Conservation (phyloP, 2,329 filamentous ascomycete genomes). For the Alternaria arbusti region DNA sequence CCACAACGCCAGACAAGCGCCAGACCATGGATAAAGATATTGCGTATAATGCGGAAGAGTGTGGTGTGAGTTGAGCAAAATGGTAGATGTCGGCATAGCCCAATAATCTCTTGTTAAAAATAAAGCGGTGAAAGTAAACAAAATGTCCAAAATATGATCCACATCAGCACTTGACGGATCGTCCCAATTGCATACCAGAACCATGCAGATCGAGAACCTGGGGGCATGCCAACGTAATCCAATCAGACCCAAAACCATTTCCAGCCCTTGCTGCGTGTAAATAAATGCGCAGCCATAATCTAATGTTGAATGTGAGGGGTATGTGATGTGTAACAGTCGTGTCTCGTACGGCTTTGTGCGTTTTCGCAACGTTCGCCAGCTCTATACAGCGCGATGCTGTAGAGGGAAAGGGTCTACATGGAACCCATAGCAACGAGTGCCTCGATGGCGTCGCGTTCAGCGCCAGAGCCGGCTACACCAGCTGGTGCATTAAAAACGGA, state of each 20-base stretch:
- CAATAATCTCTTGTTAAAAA: conserved; percentile 1
- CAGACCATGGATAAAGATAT: neutral
- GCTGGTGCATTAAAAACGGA: conserved; percentile 34
- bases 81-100: neutral
- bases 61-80: neutral
- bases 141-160: conserved; percentile 33
- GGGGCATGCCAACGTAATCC: conserved; percentile 31
- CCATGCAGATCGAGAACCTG: conserved; percentile 20
- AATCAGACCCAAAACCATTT: conserved; percentile 8
- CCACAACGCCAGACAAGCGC: neutral
- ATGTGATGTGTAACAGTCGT: neutral
- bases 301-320: conserved; percentile 10
- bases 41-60: neutral
- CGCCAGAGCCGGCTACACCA: conserved; percentile 43
- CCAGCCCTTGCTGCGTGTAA: conserved; percentile 4
- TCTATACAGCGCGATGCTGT: neutral
- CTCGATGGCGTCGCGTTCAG: conserved; percentile 81
- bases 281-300: conserved; percentile 1
- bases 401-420: conserved; percentile 48
- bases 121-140: neutral
- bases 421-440: conserved; percentile 82
- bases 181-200: conserved; percentile 32
- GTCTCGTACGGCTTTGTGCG: neutral
- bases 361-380: neutral
- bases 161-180: conserved; percentile 52